phyloP scores from a whole-genome alignment of 2,329 filamentous ascomycete genomes.

The Tricladium varicosporioides region DNA sequence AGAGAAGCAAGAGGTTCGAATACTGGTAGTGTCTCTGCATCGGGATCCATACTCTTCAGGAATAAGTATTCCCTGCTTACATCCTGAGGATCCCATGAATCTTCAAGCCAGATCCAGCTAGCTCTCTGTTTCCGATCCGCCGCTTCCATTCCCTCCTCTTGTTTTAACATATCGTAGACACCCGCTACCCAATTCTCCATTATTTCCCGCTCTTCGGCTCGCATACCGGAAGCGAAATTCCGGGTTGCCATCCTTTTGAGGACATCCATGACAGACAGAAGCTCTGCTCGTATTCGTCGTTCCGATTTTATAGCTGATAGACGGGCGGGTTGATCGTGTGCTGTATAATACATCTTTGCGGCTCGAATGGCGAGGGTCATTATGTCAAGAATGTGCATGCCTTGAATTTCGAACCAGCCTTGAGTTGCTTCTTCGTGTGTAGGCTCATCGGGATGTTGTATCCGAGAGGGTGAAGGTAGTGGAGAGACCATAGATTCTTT shows the following conservation, averaged over 20 bases:
- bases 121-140: constrained; percentile 64
- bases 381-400: constrained; percentile 87
- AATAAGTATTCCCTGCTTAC: constrained; percentile 80
- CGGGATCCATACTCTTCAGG: constrained; percentile 69
- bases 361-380: constrained; percentile 94
- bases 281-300: constrained; percentile 76
- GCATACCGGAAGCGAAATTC: constrained; percentile 80
- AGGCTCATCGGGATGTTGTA: constrained; percentile 8
- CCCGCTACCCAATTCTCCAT: constrained; percentile 78
- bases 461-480: constrained; percentile 15
- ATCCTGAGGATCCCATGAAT: constrained; percentile 74
- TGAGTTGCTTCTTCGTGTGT: constrained; percentile 38
- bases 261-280: constrained; percentile 84
- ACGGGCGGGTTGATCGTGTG: constrained; percentile 82
- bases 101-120: constrained; percentile 75
- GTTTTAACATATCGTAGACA: constrained; percentile 72
- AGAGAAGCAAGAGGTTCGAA: constrained; percentile 59
- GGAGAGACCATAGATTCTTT: constrained; percentile 34
- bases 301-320: constrained; percentile 87
- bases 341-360: constrained; percentile 94
- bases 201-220: constrained; percentile 70
- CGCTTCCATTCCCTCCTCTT: constrained; percentile 75
- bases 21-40: constrained; percentile 59
- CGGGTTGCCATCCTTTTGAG: constrained; percentile 88
- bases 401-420: constrained; percentile 83